A percentile compares a stretch with the other conserved stretches of the same genome.
phyloP scores from a whole-genome alignment of 805 yeast genomes.

The Pichia rugopelliculosa region DNA sequence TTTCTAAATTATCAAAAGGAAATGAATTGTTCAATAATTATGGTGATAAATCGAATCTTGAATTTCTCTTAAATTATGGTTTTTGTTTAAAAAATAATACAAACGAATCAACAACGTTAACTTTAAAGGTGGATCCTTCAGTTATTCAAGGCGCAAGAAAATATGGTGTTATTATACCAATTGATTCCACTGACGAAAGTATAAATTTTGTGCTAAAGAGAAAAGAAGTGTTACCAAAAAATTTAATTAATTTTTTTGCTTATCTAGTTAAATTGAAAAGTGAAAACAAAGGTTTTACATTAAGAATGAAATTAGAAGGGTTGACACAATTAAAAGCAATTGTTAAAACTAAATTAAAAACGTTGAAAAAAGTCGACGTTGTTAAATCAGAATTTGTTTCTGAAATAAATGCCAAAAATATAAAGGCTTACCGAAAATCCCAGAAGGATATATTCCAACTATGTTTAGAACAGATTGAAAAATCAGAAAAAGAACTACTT shows the following conservation, averaged over 20 bases:
- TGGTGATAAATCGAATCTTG: slow-evolving; percentile 64
- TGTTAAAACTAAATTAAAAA: slow-evolving; percentile 40
- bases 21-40: slow-evolving; percentile 74
- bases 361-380: slow-evolving; percentile 30
- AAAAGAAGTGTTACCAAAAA: slow-evolving; percentile 28
- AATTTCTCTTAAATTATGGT: slow-evolving; percentile 69
- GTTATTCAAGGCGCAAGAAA: slow-evolving; percentile 22
- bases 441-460: slow-evolving; percentile 42
- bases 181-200: slow-evolving; percentile 28
- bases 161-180: slow-evolving; percentile 36
- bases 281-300: slow-evolving; percentile 37
- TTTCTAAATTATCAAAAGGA: slow-evolving; percentile 29
- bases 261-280: slow-evolving; percentile 42
- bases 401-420: slow-evolving; percentile 22
- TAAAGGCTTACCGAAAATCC: slow-evolving; percentile 39
- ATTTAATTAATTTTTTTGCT: slow-evolving; percentile 47
- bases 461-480: slow-evolving; percentile 38
- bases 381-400: slow-evolving; percentile 17
- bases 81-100: slow-evolving; percentile 49
- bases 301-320: slow-evolving; percentile 57
- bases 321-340: slow-evolving; percentile 45
- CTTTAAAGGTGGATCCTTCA: slow-evolving; percentile 45
- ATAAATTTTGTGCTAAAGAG: slow-evolving; percentile 34
- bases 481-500: slow-evolving; percentile 39
- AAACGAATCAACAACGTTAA: slow-evolving; percentile 51